Conservation (phyloP, 2,329 filamentous ascomycete species). For the Aureobasidium sp. region DNA sequence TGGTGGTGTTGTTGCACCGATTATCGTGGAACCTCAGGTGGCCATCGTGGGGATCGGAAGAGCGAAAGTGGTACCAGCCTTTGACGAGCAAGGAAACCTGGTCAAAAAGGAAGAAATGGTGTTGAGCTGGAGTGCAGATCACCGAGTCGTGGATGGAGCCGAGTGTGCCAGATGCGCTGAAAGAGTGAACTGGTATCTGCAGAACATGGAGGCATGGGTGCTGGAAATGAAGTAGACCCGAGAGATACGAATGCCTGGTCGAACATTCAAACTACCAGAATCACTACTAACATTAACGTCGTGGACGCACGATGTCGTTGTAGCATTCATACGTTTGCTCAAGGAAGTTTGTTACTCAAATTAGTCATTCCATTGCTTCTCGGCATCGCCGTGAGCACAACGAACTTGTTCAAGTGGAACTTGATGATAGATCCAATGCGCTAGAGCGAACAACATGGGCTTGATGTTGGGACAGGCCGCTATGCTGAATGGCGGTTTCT, state of each 20-base stretch:
- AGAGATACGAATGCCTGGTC: not conserved
- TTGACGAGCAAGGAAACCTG: conserved; percentile 49
- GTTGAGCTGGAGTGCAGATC: conserved; percentile 95
- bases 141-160: conserved; percentile 87
- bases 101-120: conserved; percentile 73
- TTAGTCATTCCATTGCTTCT: too few relatives aligned
- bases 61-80: conserved; percentile 72
- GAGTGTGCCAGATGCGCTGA: conserved; percentile 89
- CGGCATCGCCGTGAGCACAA: too few relatives aligned
- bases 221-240: conserved; percentile 58
- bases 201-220: conserved; percentile 81
- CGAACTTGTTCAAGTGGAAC: too few relatives aligned
- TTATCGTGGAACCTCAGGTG: conserved; percentile 84
- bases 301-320: too few relatives aligned
- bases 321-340: too few relatives aligned
- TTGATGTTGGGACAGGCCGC: too few relatives aligned
- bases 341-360: too few relatives aligned
- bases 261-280: too few relatives aligned
- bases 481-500: too few relatives aligned
- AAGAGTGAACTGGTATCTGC: conserved; percentile 66
- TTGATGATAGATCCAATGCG: too few relatives aligned
- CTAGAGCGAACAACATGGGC: too few relatives aligned
- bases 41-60: conserved; percentile 85
- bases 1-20: conserved; percentile 81
- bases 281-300: too few relatives aligned